These are phyloP conservation scores for Eragrostis curvula DNA, from an alignment of 176 grass and related monocot genomes.

Conservation along the genomic window DNA sequence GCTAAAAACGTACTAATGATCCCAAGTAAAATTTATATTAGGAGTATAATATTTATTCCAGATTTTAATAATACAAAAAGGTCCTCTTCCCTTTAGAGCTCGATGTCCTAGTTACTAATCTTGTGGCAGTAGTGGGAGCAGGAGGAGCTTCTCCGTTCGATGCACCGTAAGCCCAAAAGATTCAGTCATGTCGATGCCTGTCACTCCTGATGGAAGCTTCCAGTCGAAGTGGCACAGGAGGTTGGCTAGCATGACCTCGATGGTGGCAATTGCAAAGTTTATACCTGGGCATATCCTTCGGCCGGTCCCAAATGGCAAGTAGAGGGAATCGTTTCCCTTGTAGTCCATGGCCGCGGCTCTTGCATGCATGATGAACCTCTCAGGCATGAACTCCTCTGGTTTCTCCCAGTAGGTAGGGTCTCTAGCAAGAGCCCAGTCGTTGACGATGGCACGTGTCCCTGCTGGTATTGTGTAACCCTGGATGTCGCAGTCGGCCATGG, in stretches of 20 bases:
- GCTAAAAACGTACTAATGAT: too few relatives aligned
- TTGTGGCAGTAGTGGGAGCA: slow-evolving; percentile 13
- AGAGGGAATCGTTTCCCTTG: slow-evolving; percentile 33
- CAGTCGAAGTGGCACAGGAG: slow-evolving; percentile 55
- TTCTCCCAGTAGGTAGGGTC: slow-evolving; percentile 40
- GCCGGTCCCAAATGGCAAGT: slow-evolving; percentile 47
- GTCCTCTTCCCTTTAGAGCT: too few relatives aligned
- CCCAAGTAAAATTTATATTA: too few relatives aligned
- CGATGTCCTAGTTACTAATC: too few relatives aligned
- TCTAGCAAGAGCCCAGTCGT: slow-evolving; percentile 37
- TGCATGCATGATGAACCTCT: slow-evolving; percentile 32
- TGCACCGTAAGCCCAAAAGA: slow-evolving; percentile 34
- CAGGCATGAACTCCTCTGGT: slow-evolving; percentile 27
- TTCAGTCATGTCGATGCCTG: slow-evolving; percentile 43
- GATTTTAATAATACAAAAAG: too few relatives aligned
- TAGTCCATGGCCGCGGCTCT: not conserved
- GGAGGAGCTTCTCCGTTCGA: slow-evolving; percentile 35
- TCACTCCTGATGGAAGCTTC: slow-evolving; percentile 27
- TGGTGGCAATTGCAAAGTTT: slow-evolving; percentile 34
- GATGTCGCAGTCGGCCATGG: slow-evolving; percentile 37
- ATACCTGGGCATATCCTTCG: slow-evolving; percentile 49
- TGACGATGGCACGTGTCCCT: slow-evolving; percentile 40
- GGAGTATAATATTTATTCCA: too few relatives aligned
- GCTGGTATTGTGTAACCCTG: slow-evolving; percentile 44
- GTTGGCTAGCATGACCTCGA: slow-evolving; percentile 43